These are phyloP conservation scores for Pestalotiopsis sp. DNA, from an alignment of 2,329 filamentous ascomycete genomes.

Conservation along the genomic window DNA sequence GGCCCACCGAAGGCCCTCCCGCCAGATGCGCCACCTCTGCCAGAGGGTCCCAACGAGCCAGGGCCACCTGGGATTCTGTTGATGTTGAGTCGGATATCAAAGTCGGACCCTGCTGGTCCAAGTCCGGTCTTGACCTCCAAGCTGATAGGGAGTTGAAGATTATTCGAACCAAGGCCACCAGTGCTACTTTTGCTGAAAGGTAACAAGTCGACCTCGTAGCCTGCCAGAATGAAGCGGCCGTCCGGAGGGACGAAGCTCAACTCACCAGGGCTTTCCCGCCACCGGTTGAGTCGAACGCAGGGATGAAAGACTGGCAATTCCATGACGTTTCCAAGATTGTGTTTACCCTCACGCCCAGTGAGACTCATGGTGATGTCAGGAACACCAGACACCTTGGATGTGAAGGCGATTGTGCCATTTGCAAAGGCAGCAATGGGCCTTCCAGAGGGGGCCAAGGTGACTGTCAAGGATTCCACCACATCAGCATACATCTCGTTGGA, in stretches of 20 bases:
- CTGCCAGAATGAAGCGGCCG: constrained; percentile 87
- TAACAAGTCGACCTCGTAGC: constrained; percentile 90
- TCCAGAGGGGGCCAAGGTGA: constrained; percentile 88
- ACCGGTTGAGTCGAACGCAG: constrained; percentile 85
- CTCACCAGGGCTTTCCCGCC: constrained; percentile 86
- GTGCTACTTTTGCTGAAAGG: constrained; percentile 64
- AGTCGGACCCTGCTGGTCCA: constrained; percentile 75
- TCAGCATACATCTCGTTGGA: constrained; percentile 98
- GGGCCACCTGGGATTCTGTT: constrained; percentile 60
- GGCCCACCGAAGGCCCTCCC: constrained; percentile 43
- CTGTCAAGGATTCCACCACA: constrained; percentile 83
- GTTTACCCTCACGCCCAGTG: constrained; percentile 77
- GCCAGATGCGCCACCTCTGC: constrained; percentile 40
- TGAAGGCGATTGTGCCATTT: constrained; percentile 92
- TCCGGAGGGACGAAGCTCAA: constrained; percentile 96
- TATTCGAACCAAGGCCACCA: constrained; percentile 55
- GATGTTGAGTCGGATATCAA: constrained; percentile 79
- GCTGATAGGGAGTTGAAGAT: constrained; percentile 77
- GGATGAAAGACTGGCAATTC: constrained; percentile 94
- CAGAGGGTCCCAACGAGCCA: constrained; percentile 40
- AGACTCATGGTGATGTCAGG: constrained; percentile 85
- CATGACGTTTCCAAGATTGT: constrained; percentile 72
- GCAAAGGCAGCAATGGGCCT: constrained; percentile 83
- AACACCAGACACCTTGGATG: constrained; percentile 89
- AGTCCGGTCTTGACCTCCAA: constrained; percentile 81